These are phyloP conservation scores for Sequoia sempervirens DNA, from an alignment of 75 land plant species.

Conservation along the genomic window DNA sequence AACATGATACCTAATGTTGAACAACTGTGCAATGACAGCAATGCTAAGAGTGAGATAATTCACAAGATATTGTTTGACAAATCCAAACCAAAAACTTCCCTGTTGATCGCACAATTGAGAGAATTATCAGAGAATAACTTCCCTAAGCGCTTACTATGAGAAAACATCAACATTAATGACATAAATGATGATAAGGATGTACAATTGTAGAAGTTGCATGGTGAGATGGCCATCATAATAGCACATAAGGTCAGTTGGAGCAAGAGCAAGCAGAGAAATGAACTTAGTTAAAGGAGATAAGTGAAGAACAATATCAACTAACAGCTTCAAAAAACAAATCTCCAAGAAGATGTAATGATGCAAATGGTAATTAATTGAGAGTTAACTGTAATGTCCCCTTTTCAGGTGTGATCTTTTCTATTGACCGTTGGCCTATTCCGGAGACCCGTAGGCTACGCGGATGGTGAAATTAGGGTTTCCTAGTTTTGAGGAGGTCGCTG, in stretches of 20 bases:
- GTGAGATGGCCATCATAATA: neutral
- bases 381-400: too few species aligned
- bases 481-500: too few species aligned
- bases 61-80: neutral
- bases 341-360: neutral
- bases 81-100: too few species aligned
- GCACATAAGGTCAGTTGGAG: neutral
- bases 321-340: neutral
- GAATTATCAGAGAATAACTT: too few species aligned
- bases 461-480: too few species aligned
- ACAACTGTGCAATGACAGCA: too few species aligned
- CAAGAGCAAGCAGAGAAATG: neutral
- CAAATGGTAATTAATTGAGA: neutral
- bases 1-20: too few species aligned
- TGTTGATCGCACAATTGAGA: too few species aligned
- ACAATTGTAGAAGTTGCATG: neutral
- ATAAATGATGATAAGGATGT: neutral
- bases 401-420: too few species aligned
- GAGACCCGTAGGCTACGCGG: too few species aligned
- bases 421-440: too few species aligned
- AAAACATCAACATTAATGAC: neutral
- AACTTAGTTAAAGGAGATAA: neutral
- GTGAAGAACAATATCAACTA: neutral
- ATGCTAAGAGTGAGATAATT: too few species aligned
- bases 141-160: neutral